These are phyloP conservation scores for Globisporangium mamillatum DNA, from an alignment of 352 stramenopile genomes.

Conservation along the genomic window DNA sequence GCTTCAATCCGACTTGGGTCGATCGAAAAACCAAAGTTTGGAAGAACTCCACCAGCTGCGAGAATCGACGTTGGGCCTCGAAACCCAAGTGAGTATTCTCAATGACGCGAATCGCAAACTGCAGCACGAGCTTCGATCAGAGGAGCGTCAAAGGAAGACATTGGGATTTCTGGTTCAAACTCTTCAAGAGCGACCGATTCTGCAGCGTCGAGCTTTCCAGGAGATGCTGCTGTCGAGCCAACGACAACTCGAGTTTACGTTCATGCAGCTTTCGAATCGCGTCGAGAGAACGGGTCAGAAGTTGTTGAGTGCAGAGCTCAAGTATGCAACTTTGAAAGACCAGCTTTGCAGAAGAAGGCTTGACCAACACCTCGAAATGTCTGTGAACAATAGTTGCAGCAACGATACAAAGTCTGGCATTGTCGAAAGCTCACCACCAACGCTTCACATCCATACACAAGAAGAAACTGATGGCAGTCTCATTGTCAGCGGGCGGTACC, in stretches of 20 bases:
- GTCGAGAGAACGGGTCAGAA: background rate
- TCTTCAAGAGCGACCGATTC: conserved; percentile 34
- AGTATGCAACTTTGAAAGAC: background rate
- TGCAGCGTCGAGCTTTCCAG: conserved; percentile 37
- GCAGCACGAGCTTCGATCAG: conserved; percentile 14
- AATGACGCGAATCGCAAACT: conserved; percentile 14
- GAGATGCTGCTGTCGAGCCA: conserved; percentile 39
- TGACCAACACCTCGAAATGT: background rate
- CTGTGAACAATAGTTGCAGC: background rate
- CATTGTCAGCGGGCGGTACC: background rate
- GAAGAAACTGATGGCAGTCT: background rate
- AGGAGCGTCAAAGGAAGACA: conserved; percentile 21
- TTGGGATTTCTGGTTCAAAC: conserved; percentile 35
- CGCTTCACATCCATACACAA: background rate
- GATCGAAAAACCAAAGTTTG: conserved; percentile 19
- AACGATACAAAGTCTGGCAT: background rate
- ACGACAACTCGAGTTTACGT: conserved; percentile 28
- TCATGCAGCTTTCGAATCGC: conserved; percentile 23
- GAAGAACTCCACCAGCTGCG: conserved; percentile 10
- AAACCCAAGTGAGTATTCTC: conserved; percentile 15
- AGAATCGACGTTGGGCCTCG: conserved; percentile 7
- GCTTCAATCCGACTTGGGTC: conserved; percentile 11
- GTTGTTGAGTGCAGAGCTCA: conserved; percentile 14
- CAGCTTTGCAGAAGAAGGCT: background rate
- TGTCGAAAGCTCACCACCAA: background rate